These are phyloP conservation scores for Blastobotrys proliferans DNA, from an alignment of 1,139 yeast species.

Conservation along the genomic window DNA sequence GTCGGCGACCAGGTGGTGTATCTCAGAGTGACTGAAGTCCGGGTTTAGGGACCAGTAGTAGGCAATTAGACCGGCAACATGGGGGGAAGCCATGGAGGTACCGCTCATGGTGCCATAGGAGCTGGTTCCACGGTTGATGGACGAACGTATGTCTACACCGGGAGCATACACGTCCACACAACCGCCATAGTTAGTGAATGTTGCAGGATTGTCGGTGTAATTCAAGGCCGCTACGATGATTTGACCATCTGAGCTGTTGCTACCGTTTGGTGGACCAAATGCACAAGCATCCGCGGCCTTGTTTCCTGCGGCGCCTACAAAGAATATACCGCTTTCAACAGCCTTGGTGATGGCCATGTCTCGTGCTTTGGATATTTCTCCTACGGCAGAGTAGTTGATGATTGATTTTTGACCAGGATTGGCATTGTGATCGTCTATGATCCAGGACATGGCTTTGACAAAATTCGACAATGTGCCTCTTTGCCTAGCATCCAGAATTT, in stretches of 20 bases:
- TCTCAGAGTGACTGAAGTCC: slow-evolving; percentile 19
- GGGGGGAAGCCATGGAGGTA: slow-evolving; percentile 87
- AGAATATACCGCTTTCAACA: slow-evolving; percentile 55
- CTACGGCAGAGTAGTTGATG: slow-evolving; percentile 88
- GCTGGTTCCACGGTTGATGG: slow-evolving; percentile 22
- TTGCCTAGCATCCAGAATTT: slow-evolving; percentile 36
- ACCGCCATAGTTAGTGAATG: slow-evolving; percentile 79
- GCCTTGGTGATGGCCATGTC: slow-evolving; percentile 85
- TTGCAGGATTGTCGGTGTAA: slow-evolving; percentile 58
- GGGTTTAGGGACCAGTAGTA: slow-evolving; percentile 48
- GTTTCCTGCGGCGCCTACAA: slow-evolving; percentile 89
- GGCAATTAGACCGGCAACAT: slow-evolving; percentile 71
- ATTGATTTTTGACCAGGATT: slow-evolving; percentile 79
- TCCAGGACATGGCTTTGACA: slow-evolving; percentile 31
- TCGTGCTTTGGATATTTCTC: slow-evolving; percentile 77
- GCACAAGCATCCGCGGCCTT: slow-evolving; percentile 70
- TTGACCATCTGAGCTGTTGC: slow-evolving; percentile 40
- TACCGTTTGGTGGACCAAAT: slow-evolving; percentile 71
- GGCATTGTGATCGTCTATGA: slow-evolving; percentile 51
- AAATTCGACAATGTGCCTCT: slow-evolving; percentile 32
- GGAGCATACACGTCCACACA: slow-evolving; percentile 84
- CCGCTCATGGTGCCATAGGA: slow-evolving; percentile 57
- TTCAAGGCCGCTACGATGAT: slow-evolving; percentile 80
- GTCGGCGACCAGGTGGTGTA: slow-evolving; percentile 20
- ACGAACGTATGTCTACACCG: slow-evolving; percentile 63